Percentiles rank a stretch among this genome's conserved stretches.
Conservation (phyloP, 495 filamentous ascomycete genomes). For the Penicillium bovifimosum region DNA sequence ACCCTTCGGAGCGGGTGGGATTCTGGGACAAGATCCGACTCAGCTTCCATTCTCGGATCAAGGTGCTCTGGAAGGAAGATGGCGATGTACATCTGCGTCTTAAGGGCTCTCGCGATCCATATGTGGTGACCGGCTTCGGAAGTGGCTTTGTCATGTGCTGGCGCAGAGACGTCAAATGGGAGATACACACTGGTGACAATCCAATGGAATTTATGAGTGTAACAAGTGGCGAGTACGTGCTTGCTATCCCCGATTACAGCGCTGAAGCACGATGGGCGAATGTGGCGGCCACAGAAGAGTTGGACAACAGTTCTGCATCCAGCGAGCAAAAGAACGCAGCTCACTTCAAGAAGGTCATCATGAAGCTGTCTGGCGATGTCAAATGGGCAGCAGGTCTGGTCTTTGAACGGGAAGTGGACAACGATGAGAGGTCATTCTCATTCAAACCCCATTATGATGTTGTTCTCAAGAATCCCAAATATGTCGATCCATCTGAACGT, state of each 20-base stretch:
- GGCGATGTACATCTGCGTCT: slow-evolving; percentile 93
- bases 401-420: slow-evolving; percentile 73
- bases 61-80: slow-evolving; percentile 85
- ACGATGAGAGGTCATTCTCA: slow-evolving; percentile 66
- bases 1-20: slow-evolving; percentile 86
- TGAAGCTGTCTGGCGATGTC: slow-evolving; percentile 96
- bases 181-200: slow-evolving; percentile 73
- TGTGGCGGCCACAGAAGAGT: slow-evolving; percentile 50
- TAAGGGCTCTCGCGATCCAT: slow-evolving; percentile 90
- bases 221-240: slow-evolving; percentile 86
- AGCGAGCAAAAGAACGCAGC: slow-evolving; percentile 66
- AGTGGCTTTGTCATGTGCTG: slow-evolving; percentile 97
- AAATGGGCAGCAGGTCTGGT: slow-evolving; percentile 85
- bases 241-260: slow-evolving; percentile 91
- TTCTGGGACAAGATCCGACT: slow-evolving; percentile 99
- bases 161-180: slow-evolving; percentile 86
- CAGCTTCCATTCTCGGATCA: slow-evolving; percentile 88
- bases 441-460: slow-evolving; percentile 94
- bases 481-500: slow-evolving; percentile 49
- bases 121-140: slow-evolving; percentile 85
- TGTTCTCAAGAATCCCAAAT: slow-evolving; percentile 70
- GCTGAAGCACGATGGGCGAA: slow-evolving; percentile 70
- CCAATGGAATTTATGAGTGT: slow-evolving; percentile 93
- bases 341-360: slow-evolving; percentile 92
- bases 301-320: slow-evolving; percentile 57